These are phyloP conservation scores for Sugiyamaella grinbergsii DNA, from an alignment of 1,139 yeast genomes.

Conservation along the genomic window DNA sequence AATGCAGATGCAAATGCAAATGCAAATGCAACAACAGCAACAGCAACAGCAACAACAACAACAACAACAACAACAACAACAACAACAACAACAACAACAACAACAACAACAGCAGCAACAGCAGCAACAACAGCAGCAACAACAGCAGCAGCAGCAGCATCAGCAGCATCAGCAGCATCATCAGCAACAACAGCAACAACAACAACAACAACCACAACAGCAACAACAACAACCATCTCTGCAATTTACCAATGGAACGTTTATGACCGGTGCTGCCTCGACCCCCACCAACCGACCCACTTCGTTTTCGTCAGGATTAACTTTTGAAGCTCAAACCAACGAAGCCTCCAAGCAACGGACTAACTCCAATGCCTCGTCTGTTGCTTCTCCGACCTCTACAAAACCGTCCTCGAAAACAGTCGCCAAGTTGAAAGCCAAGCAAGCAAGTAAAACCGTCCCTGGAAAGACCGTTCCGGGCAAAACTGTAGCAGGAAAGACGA, in stretches of 20 bases:
- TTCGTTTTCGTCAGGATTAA: slow-evolving; percentile 12
- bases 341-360: background rate
- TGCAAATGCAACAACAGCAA: slow-evolving; percentile 28
- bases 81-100: slow-evolving; percentile 22
- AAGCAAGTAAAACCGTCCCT: slow-evolving; percentile 20
- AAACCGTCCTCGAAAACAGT: slow-evolving; percentile 2
- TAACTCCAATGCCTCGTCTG: background rate
- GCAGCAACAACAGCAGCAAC: slow-evolving; percentile 21
- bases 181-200: too few relatives aligned
- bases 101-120: slow-evolving; percentile 20
- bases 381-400: slow-evolving; percentile 15
- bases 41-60: slow-evolving; percentile 24
- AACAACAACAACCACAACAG: too few relatives aligned
- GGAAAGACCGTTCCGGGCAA: slow-evolving; percentile 19
- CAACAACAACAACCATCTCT: slow-evolving; percentile 9
- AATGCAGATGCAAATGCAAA: slow-evolving; percentile 15
- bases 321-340: slow-evolving; percentile 5
- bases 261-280: slow-evolving; percentile 7
- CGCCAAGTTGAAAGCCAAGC: slow-evolving; percentile 19
- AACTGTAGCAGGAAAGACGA: slow-evolving; percentile 15
- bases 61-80: slow-evolving; percentile 22
- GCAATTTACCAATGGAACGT: slow-evolving; percentile 10
- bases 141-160: slow-evolving; percentile 23
- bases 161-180: too few relatives aligned
- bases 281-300: slow-evolving; percentile 6